Base-by-base conservation (phyloP, 2,329 filamentous ascomycete genomes). In the Fusarium oligoseptatum region DNA sequence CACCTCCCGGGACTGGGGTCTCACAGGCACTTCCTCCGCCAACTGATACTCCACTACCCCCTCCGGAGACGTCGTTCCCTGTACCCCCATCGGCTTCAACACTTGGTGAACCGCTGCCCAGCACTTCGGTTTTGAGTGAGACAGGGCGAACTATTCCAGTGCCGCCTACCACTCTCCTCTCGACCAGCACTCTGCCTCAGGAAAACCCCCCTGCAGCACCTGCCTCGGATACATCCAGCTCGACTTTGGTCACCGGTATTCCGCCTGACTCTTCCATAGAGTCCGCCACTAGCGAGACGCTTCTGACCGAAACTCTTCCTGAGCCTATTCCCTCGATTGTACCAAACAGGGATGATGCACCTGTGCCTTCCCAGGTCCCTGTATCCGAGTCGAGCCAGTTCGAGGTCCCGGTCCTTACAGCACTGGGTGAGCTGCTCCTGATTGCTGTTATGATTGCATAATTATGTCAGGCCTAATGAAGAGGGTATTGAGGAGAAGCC, bases 311-410 rank as follows among this genome's bases (percentile, higher is more conserved):
- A 27, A 77, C 67, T 8, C 74, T 74, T 10, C 62, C 77, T n/a
- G 78, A 74, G 69, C 67, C 77, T 43, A 68, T 68, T 61, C 69
- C 80, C 27, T 77, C 77, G 1, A 48, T 73, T 34, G 57, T 67
- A 11, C 69, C 67, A 41, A 66, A 60, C 6, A 67, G 76, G 3
- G 69, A 74, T 11, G 75, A 75, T 9, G 66, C 71, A 11, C 75
- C 77, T 17, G 64, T 74, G 11, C 80, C 81, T 22, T 81, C 75
- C 8, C 76, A 71, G 27, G 77, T 83, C 3, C 71, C 70, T 7
- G 70, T 76, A 6, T 82, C 82, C 4, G 76, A 76, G 52, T 80
- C 80, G 2, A 74, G 62, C 1, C 74, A 67, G 17, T 72, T 74
- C 22, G 70, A 71, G 3, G 50, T 78, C 17, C 70, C 77, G 7